Base-by-base conservation (phyloP, 345 rosid genomes). In the Populus nigra region DNA sequence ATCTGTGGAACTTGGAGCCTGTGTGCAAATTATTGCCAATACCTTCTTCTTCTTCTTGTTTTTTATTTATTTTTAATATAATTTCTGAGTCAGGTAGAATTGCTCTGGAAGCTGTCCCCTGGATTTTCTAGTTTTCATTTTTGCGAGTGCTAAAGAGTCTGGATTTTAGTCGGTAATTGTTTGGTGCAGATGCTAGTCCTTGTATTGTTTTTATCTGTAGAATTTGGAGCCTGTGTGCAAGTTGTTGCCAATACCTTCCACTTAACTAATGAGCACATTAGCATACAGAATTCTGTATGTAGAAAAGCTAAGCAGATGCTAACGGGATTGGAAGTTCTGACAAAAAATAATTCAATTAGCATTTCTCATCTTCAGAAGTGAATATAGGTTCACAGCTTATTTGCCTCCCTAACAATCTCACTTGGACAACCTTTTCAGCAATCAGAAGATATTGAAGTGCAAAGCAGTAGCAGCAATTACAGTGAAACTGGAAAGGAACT, bases 381-480 rank as follows among this genome's bases (percentile, higher is more conserved):
- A 39, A 18, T 74, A 7, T 29, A 62, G 27, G 57, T 72, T 53
- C 29, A 63, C 39, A 62, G 10, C 50, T 43, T 18, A 65, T 29
- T 29, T 49, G 57, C 29, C 7, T 12, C 55, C 10, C 7, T 59
- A n/a, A n/a, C 63, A 10, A 59, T 59, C 63, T 59, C 63, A 59
- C 63, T 9, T n/a, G 29, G 63, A n/a, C 63, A 66, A 75, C 79
- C 71, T 76, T 85, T 71, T 72, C 89, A 71, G 79, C 81, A 41
- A 39, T 74, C 80, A 11, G 83, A 78, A 74, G 88, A 68, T 62
- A 77, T 59, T 77, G 78, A 70, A 69, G 88, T 84, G 79, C 79
- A 69, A 39, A 86, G 87, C 81, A 75, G 72, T 29, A 82, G 81
- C 79, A 84, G 90, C 89, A 71, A 81, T 55, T 77, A 82, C 84